Percentiles rank a stretch among this genome's conserved stretches.
Evolutionary conservation across 2,329 filamentous ascomycete genomes (phyloP).

Genomic region (Lasiodiplodia theobromae): DNA sequence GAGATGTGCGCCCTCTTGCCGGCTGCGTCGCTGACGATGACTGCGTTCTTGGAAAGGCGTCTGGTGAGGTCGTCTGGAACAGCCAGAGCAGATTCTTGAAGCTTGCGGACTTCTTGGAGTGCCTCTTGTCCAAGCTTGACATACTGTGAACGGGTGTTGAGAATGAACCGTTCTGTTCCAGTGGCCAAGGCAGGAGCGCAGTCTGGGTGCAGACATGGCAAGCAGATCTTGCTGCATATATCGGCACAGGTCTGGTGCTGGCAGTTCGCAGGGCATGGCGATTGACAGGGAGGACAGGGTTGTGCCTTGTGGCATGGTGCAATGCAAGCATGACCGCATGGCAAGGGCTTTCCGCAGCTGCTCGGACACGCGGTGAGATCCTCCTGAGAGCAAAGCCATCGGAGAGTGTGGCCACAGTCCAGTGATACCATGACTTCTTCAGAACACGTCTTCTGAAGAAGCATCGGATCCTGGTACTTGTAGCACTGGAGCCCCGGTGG

Average conservation of each 20-base stretch:
- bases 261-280: not conserved
- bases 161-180: not conserved
- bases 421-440: not conserved
- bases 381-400: not conserved
- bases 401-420: not conserved
- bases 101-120: not conserved
- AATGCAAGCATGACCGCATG: not conserved
- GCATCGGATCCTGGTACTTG: not conserved
- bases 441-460: not conserved
- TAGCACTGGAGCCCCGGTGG: not conserved
- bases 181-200: not conserved
- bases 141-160: not conserved
- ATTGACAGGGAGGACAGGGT: not conserved
- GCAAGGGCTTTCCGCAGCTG: not conserved
- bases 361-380: not conserved
- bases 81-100: not conserved
- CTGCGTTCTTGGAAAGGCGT: not conserved
- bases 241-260: not conserved
- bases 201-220: not conserved
- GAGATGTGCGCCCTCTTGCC: not conserved
- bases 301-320: not conserved
- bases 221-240: not conserved
- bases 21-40: not conserved
- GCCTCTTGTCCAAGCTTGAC: not conserved
- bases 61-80: not conserved